Evolutionary conservation across 345 rosid genomes (phyloP).

Genomic region (Stellera chamaejasme): DNA sequence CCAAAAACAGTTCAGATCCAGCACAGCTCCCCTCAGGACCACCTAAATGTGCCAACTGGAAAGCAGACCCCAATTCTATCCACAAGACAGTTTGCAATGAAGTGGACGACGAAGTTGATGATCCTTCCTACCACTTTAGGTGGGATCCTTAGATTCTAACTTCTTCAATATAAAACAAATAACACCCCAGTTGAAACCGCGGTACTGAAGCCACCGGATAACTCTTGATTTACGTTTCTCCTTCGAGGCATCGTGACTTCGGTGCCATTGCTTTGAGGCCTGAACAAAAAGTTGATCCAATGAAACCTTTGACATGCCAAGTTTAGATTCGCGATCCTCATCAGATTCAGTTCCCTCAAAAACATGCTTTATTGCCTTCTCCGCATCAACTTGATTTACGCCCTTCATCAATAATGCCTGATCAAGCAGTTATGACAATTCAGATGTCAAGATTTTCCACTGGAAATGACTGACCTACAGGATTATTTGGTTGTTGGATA

Average conservation of each 20-base stretch:
- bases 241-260: conserved; percentile 45
- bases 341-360: conserved; percentile 42
- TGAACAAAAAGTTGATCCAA: conserved; percentile 61
- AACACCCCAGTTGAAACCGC: conserved; percentile 76
- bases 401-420: conserved; percentile 74
- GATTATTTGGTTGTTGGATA: no score
- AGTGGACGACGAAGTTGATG: no score
- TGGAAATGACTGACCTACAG: background rate
- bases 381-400: conserved; percentile 39
- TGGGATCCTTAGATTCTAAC: conserved; percentile 40
- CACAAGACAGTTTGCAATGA: conserved; percentile 5
- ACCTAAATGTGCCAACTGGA: no score
- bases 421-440: conserved; percentile 13
- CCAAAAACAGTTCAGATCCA: no score
- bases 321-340: conserved; percentile 30
- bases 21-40: no score
- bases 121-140: conserved; percentile 8
- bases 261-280: conserved; percentile 66
- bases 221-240: conserved; percentile 73
- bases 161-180: conserved; percentile 44
- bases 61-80: conserved; percentile 7
- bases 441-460: conserved; percentile 4
- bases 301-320: conserved; percentile 51
- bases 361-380: conserved; percentile 61
- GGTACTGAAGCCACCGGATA: conserved; percentile 84